Evolutionary conservation across 2,329 filamentous ascomycete species (phyloP).

Genomic region (Stylonectria norvegica): DNA sequence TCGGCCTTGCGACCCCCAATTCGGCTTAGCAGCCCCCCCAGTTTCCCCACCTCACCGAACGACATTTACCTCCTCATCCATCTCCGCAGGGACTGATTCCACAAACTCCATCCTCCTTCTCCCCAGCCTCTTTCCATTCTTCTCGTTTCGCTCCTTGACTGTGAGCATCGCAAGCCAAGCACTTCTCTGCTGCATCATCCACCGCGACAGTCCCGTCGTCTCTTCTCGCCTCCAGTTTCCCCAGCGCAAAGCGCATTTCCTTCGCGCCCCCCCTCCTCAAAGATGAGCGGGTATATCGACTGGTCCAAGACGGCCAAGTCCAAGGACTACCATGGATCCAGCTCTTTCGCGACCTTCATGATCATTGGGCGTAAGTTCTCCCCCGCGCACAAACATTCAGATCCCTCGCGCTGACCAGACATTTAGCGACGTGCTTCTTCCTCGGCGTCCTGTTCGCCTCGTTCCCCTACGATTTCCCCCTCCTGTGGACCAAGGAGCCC

Average conservation of each 20-base stretch:
- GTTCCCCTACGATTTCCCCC: conserved; percentile 92
- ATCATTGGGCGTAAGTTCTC: conserved; percentile 82
- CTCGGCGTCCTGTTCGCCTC: conserved; percentile 95
- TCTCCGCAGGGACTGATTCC: too few species aligned
- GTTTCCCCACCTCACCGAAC: conserved; percentile 9
- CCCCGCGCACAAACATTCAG: conserved; percentile 2
- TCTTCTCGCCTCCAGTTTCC: conserved; percentile 4
- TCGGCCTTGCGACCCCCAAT: too few species aligned
- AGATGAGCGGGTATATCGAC: conserved; percentile 43
- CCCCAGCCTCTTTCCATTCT: not conserved
- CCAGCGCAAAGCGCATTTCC: conserved; percentile 4
- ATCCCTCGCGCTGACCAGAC: conserved; percentile 4
- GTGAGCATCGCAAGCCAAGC: not conserved
- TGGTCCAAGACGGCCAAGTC: conserved; percentile 57
- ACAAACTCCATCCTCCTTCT: not conserved
- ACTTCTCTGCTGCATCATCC: not conserved
- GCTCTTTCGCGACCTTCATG: conserved; percentile 91
- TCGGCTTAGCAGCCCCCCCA: conserved; percentile 12
- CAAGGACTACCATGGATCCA: conserved; percentile 55
- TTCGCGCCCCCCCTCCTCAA: conserved; percentile 15
- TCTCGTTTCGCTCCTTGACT: too few species aligned
- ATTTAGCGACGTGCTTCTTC: conserved; percentile 85
- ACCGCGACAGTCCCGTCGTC: not conserved
- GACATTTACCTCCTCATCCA: conserved; percentile 5
- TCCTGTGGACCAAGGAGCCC: conserved; percentile 71